Percentiles rank a stretch among this genome's conserved stretches.
Evolutionary conservation across 257 asterid genomes (phyloP).

Genomic region (Fraxinus pennsylvanica): DNA sequence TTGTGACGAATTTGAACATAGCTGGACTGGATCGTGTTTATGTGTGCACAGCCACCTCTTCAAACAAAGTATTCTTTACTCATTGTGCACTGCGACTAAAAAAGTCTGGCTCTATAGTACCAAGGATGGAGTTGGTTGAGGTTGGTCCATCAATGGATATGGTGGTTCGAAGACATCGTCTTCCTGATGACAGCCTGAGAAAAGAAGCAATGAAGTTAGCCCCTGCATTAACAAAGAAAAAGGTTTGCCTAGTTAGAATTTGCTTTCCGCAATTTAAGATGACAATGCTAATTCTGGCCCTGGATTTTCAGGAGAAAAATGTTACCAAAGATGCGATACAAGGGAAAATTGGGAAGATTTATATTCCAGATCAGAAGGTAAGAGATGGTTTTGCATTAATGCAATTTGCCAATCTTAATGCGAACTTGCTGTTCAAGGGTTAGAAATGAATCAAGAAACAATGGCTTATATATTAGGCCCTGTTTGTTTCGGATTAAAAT

Average conservation of each 20-base stretch:
- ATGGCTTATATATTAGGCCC: too few relatives aligned
- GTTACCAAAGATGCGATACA: constrained; percentile 68
- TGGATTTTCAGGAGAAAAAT: constrained; percentile 78
- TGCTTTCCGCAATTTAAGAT: background rate
- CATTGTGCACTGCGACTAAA: constrained; percentile 83
- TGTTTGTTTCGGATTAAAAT: too few relatives aligned
- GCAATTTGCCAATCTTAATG: too few relatives aligned
- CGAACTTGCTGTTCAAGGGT: too few relatives aligned
- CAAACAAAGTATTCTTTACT: constrained; percentile 64
- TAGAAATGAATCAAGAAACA: too few relatives aligned
- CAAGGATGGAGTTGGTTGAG: constrained; percentile 88
- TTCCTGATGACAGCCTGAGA: constrained; percentile 70
- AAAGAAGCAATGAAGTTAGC: constrained; percentile 74
- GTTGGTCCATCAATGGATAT: constrained; percentile 98
- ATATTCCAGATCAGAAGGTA: constrained; percentile 90
- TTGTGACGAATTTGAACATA: constrained; percentile 74
- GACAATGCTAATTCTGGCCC: constrained; percentile 21
- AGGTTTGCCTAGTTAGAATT: constrained; percentile 49
- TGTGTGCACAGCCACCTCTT: constrained; percentile 56
- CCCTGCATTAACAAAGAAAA: constrained; percentile 66
- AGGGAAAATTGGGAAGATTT: constrained; percentile 83
- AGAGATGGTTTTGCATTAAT: background rate
- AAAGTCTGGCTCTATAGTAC: constrained; percentile 83
- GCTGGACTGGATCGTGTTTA: constrained; percentile 92
- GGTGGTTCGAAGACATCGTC: constrained; percentile 75